Evolutionary conservation across 2,329 filamentous ascomycete genomes (phyloP), one percentile per base, ranked within the genome.

Genomic region (Hypomyces perniciosus): DNA sequence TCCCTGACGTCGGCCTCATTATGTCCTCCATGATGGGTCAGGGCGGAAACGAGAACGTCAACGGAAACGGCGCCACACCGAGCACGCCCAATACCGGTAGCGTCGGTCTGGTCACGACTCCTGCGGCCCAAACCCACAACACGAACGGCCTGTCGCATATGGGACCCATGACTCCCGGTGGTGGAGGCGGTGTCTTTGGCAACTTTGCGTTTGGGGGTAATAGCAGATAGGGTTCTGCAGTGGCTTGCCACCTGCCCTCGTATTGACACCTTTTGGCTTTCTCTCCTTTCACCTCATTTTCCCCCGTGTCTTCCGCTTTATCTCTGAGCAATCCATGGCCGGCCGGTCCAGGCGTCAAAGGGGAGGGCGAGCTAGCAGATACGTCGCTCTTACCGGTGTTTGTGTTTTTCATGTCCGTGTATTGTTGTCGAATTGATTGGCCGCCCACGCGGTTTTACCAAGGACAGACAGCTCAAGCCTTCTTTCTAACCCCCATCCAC

Each of bases 161-260:
- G 65, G 85, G 85, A 3, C 80, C 86, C 34, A 84, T 90, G 78
- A 93, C 89, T 6, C 89, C 89, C 1, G 87, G 88, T 28, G 85
- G 83, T 20, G 83, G 83, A 2, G 84, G 84, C 28, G 86, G 87
- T 46, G 82, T 85, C 27, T 90, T 92, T 73, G 88, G 88, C 44
- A 80, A 77, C 64, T 92, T 92, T 69, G 74, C 76, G 53, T 79
- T 80, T 68, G 69, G 65, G 34, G 71, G 69, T 52, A 62, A 61
- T 51, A 66, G 62, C 59, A 67, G 68, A 58, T 71, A 63, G 60
- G 54, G 55, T 33, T 53, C 54, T 56, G 54, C 50, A 20, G 27
- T 27, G 31, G 46, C 44, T 47, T 57, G 52, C 51, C 46, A 49
- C 48, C 44, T 50, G 43, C 44, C 55, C 33, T 48, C 45, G 52